Percentiles rank a stretch among this genome's conserved stretches.
These are phyloP conservation scores for Pueraria montana DNA, from an alignment of 306 rosid species.

Conservation along the genomic window DNA sequence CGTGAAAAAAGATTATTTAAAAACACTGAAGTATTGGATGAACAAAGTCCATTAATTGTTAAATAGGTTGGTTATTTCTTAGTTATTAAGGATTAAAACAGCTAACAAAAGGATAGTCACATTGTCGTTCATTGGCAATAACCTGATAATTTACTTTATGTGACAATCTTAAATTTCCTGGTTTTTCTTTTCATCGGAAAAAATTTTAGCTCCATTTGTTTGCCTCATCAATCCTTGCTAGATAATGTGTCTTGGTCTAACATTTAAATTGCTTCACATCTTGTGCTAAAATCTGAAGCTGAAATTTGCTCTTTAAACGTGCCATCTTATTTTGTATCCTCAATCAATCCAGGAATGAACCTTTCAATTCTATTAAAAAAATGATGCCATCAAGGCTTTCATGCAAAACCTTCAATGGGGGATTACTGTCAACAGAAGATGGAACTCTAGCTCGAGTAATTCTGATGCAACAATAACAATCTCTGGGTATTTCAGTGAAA, in stretches of 20 bases:
- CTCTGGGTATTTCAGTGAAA: too few relatives aligned
- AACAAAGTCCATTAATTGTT: background rate
- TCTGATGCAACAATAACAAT: too few relatives aligned
- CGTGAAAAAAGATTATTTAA: background rate
- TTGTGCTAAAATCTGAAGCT: background rate
- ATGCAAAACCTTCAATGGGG: slow-evolving; percentile 82
- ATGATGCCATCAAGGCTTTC: too few relatives aligned
- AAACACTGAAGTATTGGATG: background rate
- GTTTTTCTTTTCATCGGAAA: slow-evolving; percentile 1
- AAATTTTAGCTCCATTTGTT: slow-evolving; percentile 25
- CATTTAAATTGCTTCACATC: slow-evolving; percentile 1
- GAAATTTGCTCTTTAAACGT: slow-evolving; percentile 22
- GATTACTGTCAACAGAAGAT: too few relatives aligned
- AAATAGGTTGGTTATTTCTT: background rate
- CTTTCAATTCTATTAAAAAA: too few relatives aligned
- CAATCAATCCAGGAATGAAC: slow-evolving; percentile 72
- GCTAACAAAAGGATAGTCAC: background rate
- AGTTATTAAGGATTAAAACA: background rate
- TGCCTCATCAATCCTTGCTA: background rate
- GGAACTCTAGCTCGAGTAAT: too few relatives aligned
- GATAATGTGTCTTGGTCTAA: background rate
- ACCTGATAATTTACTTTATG: too few relatives aligned
- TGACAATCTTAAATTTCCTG: background rate
- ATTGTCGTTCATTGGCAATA: too few relatives aligned
- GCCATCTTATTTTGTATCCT: slow-evolving; percentile 19